Evolutionary conservation across 108 stramenopile species (phyloP).

Genomic region (Seminavis robusta): DNA sequence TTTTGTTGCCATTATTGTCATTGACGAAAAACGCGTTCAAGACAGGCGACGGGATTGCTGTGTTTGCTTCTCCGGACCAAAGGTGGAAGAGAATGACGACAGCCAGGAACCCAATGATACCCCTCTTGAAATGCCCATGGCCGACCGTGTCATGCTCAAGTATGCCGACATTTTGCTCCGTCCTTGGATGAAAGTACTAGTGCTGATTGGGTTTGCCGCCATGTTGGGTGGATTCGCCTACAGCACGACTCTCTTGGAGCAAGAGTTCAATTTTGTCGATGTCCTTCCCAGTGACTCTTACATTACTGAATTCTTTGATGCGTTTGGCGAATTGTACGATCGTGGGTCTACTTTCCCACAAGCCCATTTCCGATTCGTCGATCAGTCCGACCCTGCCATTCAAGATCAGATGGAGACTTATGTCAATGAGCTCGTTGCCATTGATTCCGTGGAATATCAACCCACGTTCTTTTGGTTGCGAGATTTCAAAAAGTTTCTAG

Average conservation of each 20-base stretch:
- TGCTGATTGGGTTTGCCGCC: constrained; percentile 13
- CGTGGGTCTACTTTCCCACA: constrained; percentile 3
- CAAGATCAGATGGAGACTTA: constrained; percentile 20
- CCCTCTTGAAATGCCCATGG: not conserved
- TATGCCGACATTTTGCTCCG: constrained; percentile 12
- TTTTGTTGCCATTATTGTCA: constrained; percentile 14
- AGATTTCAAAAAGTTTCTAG: constrained; percentile 17
- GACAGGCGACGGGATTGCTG: constrained; percentile 24
- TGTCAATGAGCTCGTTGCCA: constrained; percentile 15
- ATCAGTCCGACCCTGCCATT: constrained; percentile 11
- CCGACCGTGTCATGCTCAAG: constrained; percentile 18
- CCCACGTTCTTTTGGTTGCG: constrained; percentile 21
- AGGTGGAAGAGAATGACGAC: not conserved
- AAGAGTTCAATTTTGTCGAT: constrained; percentile 11
- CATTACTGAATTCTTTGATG: constrained; percentile 2
- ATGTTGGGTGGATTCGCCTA: constrained; percentile 17
- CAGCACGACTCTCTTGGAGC: constrained; percentile 13
- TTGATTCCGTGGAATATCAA: constrained; percentile 7
- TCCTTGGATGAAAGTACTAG: constrained; percentile 15
- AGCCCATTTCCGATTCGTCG: constrained; percentile 22
- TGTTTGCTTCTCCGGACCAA: constrained; percentile 12
- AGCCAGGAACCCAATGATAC: constrained; percentile 3
- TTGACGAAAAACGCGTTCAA: constrained; percentile 19
- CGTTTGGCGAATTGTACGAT: too few species aligned
- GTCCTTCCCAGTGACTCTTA: constrained; percentile 18